Conservation (phyloP, 495 filamentous ascomycete genomes). For the Penicillium steckii region DNA sequence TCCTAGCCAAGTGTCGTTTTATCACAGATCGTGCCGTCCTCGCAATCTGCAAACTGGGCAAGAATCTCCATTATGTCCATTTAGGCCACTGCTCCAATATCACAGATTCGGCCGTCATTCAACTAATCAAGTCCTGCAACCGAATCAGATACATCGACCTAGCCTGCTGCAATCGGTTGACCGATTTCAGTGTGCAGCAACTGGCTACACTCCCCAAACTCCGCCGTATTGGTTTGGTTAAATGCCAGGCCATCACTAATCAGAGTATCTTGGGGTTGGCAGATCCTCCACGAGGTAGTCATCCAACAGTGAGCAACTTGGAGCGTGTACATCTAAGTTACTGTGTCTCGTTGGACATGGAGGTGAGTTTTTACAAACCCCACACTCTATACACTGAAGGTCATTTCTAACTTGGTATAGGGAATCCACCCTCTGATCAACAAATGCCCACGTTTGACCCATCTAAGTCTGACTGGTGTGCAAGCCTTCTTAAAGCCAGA, state of each 20-base stretch:
- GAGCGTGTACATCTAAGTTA: slow-evolving; percentile 98
- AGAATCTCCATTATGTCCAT: slow-evolving; percentile 95
- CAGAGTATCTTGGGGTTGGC: slow-evolving; percentile 82
- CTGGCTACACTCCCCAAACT: slow-evolving; percentile 88
- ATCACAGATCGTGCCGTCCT: slow-evolving; percentile 88
- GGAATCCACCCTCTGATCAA: slow-evolving; percentile 89
- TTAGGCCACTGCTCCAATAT: slow-evolving; percentile 91
- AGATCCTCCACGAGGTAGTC: slow-evolving; percentile 48
- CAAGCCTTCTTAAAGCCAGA: slow-evolving; percentile 73
- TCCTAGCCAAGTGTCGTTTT: slow-evolving; percentile 89
- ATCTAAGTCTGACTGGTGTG: slow-evolving; percentile 95
- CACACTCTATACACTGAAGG: slow-evolving; percentile 15
- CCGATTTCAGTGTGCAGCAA: slow-evolving; percentile 80
- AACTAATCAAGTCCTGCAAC: slow-evolving; percentile 82
- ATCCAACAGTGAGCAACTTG: slow-evolving; percentile 59
- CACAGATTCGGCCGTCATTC: slow-evolving; percentile 80
- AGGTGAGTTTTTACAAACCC: slow-evolving; percentile 53
- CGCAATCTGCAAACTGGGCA: slow-evolving; percentile 84
- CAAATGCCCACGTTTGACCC: slow-evolving; percentile 86
- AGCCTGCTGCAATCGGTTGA: slow-evolving; percentile 89
- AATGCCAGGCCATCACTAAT: slow-evolving; percentile 88
- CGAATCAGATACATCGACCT: slow-evolving; percentile 96
- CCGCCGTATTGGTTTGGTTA: slow-evolving; percentile 90
- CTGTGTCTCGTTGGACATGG: slow-evolving; percentile 76
- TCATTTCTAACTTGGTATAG: slow-evolving; percentile 41